Conservation (phyloP, 2,329 filamentous ascomycete genomes). For the Botrytis medusae region DNA sequence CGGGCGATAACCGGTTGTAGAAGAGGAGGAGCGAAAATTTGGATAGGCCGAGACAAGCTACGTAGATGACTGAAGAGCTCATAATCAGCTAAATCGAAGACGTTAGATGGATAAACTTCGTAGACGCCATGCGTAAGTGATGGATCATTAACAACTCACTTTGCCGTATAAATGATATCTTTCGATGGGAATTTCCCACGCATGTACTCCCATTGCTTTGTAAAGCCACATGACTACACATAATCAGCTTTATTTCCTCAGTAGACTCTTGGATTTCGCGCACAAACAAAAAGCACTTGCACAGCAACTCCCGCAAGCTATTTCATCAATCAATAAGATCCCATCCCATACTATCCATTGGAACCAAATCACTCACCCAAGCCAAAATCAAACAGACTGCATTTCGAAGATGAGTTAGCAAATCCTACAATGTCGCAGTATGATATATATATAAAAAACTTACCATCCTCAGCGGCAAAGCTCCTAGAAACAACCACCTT, state of each 20-base stretch:
- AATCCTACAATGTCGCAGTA: background rate
- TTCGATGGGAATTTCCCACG: conserved; percentile 4
- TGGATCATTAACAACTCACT: background rate
- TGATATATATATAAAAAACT: background rate
- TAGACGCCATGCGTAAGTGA: background rate
- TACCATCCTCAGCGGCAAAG: conserved; percentile 12
- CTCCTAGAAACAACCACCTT: conserved; percentile 2
- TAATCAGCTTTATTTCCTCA: background rate
- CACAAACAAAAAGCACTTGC: conserved; percentile 6
- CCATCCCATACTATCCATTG: background rate
- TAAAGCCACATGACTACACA: conserved; percentile 3
- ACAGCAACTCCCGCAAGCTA: conserved; percentile 8
- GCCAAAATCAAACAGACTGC: conserved; percentile 11
- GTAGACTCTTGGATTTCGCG: background rate
- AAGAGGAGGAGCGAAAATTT: conserved; percentile 18
- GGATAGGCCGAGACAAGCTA: conserved; percentile 16
- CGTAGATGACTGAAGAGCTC: conserved; percentile 13
- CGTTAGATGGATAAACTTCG: background rate
- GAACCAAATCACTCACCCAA: background rate
- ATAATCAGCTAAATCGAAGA: conserved; percentile 1
- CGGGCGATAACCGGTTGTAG: conserved; percentile 10
- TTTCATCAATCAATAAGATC: background rate
- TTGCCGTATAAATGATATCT: conserved; percentile 1
- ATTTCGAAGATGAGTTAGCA: background rate
- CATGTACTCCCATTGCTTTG: conserved; percentile 5